Conservation (phyloP, 257 asterid genomes). For the Plantago major region DNA sequence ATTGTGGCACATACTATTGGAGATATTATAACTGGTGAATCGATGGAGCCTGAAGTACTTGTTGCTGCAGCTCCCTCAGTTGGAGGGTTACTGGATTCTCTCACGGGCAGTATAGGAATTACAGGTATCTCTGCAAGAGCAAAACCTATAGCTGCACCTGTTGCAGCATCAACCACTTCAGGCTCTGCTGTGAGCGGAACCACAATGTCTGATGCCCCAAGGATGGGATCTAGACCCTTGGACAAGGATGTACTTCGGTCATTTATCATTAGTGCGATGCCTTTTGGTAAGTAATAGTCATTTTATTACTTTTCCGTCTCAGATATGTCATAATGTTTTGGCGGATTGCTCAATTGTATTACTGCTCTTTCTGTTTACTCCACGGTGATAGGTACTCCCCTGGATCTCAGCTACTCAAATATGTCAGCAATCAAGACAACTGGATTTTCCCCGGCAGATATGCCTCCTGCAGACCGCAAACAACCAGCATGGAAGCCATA, state of each 20-base stretch:
- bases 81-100: conserved; percentile 92
- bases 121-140: conserved; percentile 75
- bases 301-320: conserved; percentile 26
- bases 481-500: conserved; percentile 99
- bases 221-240: conserved; percentile 72
- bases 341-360: neutral
- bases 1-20: conserved; percentile 75
- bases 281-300: conserved; percentile 73
- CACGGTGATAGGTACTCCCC: conserved; percentile 66
- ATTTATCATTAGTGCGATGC: conserved; percentile 83
- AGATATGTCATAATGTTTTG: conserved; percentile 6
- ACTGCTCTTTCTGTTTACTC: neutral
- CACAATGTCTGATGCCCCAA: conserved; percentile 61
- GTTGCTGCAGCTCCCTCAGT: conserved; percentile 77
- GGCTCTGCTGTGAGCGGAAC: conserved; percentile 62
- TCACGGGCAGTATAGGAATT: conserved; percentile 92
- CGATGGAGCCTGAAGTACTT: conserved; percentile 81
- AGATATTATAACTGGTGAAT: conserved; percentile 74
- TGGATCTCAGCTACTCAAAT: conserved; percentile 79
- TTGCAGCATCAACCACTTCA: conserved; percentile 66
- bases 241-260: conserved; percentile 86
- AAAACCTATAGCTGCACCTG: conserved; percentile 80
- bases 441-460: conserved; percentile 78
- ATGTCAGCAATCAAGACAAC: conserved; percentile 62
- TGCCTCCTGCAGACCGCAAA: conserved; percentile 80